These are phyloP conservation scores for Chimonanthus praecox DNA, from an alignment of 164 flowering plant species.

Conservation along the genomic window DNA sequence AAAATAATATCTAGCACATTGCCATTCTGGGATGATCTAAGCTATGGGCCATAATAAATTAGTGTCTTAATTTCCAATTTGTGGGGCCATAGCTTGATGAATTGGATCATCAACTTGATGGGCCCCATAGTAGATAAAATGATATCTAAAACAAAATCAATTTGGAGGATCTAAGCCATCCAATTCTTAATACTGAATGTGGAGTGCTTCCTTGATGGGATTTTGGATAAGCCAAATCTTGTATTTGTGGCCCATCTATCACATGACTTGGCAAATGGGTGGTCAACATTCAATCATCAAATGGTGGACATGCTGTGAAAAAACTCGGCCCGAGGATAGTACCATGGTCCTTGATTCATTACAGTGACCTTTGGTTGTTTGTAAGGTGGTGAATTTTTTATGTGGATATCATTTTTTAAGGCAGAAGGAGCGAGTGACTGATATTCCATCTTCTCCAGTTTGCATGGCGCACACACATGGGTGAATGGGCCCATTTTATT, in stretches of 20 bases:
- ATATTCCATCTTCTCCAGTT: not conserved
- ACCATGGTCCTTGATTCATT: too few relatives aligned
- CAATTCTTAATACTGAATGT: too few relatives aligned
- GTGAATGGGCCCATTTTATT: not conserved
- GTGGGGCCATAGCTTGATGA: too few relatives aligned
- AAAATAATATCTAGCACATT: too few relatives aligned
- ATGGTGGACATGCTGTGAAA: not conserved
- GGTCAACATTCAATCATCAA: not conserved
- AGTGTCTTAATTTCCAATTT: too few relatives aligned
- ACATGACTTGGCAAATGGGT: not conserved
- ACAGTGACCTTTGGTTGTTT: too few relatives aligned
- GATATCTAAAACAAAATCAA: too few relatives aligned
- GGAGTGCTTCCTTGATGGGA: not conserved
- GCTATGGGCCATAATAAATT: not conserved
- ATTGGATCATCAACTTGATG: too few relatives aligned
- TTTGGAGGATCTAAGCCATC: not conserved
- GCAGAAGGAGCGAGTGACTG: too few relatives aligned
- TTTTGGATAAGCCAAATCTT: not conserved
- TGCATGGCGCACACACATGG: not conserved
- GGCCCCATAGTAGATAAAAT: not conserved
- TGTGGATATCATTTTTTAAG: not conserved
- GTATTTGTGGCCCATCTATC: not conserved
- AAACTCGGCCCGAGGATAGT: too few relatives aligned
- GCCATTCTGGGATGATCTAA: not conserved
- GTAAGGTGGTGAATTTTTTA: not conserved